A percentile compares a stretch with the other conserved stretches of the same genome.
These are phyloP conservation scores for Penicillium malachiteum DNA, from an alignment of 495 filamentous ascomycete species.

Conservation along the genomic window DNA sequence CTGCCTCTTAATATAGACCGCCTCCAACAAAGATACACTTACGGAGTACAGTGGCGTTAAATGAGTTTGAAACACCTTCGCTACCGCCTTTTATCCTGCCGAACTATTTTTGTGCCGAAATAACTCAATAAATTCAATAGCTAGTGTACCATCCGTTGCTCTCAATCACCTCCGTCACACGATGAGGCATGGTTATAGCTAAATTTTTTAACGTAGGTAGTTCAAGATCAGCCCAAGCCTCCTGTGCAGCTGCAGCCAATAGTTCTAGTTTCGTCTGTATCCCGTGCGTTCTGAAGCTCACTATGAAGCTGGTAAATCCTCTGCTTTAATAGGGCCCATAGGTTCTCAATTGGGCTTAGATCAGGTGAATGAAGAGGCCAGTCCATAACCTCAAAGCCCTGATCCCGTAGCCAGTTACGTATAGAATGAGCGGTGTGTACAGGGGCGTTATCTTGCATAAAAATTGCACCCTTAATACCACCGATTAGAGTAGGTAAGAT, in stretches of 20 bases:
- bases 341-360: conserved; percentile 18
- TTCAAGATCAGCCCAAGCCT: conserved; percentile 5
- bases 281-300: conserved; percentile 1
- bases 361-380: conserved; percentile 12
- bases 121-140: no score
- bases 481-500: no score
- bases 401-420: background rate
- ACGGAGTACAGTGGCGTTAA: no score
- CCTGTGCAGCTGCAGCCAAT: conserved; percentile 1
- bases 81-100: no score
- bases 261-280: conserved; percentile 3
- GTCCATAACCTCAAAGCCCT: conserved; percentile 10
- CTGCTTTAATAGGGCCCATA: conserved; percentile 21
- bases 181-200: conserved; percentile 4
- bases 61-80: no score
- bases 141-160: conserved; percentile 7
- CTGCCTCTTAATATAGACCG: no score
- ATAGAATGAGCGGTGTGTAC: conserved; percentile 1
- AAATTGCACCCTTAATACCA: no score
- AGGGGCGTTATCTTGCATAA: no score
- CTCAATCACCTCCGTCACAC: conserved; percentile 1
- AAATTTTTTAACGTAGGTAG: background rate
- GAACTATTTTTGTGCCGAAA: background rate
- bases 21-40: no score
- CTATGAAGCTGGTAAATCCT: conserved; percentile 11